Evolutionary conservation across 2,329 filamentous ascomycete species (phyloP), one percentile per base, ranked within the genome.

Genomic region (Fusarium sp.): DNA sequence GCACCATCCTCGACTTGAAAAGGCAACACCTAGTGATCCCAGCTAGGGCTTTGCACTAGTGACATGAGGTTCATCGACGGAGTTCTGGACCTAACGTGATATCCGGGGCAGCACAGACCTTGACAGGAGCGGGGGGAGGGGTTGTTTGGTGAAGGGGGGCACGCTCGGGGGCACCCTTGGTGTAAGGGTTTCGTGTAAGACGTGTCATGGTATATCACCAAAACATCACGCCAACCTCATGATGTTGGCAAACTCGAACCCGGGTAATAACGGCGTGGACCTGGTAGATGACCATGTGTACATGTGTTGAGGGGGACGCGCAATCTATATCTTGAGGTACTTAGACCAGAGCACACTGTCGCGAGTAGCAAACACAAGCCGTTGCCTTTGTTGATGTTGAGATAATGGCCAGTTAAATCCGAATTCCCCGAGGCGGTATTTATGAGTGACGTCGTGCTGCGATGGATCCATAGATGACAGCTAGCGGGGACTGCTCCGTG

Each of bases 321-420:
- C 16, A 13, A 52, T 30, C 25, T 52, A 30, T 52, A 52, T 52
- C 45, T 30, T 27, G 18, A 20, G 20, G 20, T 20, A 20, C 20
- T 20, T 20, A 20, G 20, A 20, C 20, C 20, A 20, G 20, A 20
- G 20, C 20, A 20, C 20, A 20, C 20, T 20, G 20, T 20, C 48
- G 48, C 27, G 27, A 32, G 27, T 6, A 32, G 5, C 48, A 52
- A 52, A 52, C 25, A 30, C 48, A 52, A 14, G 48, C 27, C 48
- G 27, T 52, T 27, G 25, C 25, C 14, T 18, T 50, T 16, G 45
- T 30, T 18, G 41, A 13, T 13, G 25, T 50, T 50, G 66, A 48
- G 50, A 62, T 56, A 63, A 60, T 60, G 43, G 37, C 58, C 14
- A 57, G 39, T 45, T 23, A 67, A 73, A 52, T 58, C 61, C 70